phyloP scores from a whole-genome alignment of 129 eudicot species.

The Ambrosia trifida region DNA sequence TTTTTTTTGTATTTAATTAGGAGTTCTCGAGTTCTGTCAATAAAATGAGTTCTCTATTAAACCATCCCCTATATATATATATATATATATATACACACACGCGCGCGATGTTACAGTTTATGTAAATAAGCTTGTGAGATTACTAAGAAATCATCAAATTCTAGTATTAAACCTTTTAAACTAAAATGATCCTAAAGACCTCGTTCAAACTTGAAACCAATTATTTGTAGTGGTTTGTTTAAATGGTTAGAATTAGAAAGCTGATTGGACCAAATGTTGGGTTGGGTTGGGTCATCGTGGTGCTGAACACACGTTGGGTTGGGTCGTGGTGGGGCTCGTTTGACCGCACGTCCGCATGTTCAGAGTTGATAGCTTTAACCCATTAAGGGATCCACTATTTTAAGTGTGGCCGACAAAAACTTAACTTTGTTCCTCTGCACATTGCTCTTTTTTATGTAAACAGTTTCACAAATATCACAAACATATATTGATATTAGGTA shows the following conservation, averaged over 20 bases:
- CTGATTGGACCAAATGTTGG: slow-evolving; percentile 3
- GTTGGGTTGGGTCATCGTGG: slow-evolving; percentile 14
- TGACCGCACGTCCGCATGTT: slow-evolving; percentile 23
- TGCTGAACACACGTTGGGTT: neutral
- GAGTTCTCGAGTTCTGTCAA: too few species aligned
- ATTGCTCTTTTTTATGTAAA: slow-evolving; percentile 13
- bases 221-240: neutral
- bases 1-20: too few species aligned
- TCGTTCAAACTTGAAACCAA: neutral
- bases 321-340: slow-evolving; percentile 16
- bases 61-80: too few species aligned
- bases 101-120: too few species aligned
- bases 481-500: neutral
- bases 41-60: too few species aligned
- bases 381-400: neutral
- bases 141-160: neutral
- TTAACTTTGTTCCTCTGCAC: neutral
- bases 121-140: too few species aligned
- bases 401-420: slow-evolving; percentile 25
- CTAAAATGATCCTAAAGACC: neutral
- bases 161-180: neutral
- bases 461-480: neutral
- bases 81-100: too few species aligned
- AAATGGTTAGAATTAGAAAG: neutral
- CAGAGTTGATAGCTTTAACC: neutral